A percentile compares a stretch with the other conserved stretches of the same genome.
Evolutionary conservation across 495 filamentous ascomycete species (phyloP).

Genomic region (Clavariopsis aquatica): DNA sequence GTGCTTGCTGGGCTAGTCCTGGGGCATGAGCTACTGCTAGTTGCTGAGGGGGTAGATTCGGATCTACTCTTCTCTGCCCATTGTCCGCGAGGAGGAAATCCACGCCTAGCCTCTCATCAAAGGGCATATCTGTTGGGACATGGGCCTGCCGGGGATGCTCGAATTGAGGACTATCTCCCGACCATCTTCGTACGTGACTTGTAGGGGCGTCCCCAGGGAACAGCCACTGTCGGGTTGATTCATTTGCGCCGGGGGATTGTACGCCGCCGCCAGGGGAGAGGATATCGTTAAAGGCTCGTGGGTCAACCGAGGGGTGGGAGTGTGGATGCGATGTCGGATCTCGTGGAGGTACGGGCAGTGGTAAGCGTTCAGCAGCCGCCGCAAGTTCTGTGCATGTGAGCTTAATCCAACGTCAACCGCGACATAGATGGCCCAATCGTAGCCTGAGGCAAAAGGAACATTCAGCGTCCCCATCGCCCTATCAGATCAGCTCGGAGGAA

Average conservation of each 20-base stretch:
- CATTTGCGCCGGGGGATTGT: conserved; percentile 12
- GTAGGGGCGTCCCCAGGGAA: conserved; percentile 36
- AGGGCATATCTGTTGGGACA: conserved; percentile 56
- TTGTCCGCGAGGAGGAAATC: conserved; percentile 64
- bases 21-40: conserved; percentile 32
- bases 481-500: background rate
- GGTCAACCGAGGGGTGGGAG: conserved; percentile 1
- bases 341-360: conserved; percentile 19
- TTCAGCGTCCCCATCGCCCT: background rate
- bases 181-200: conserved; percentile 32
- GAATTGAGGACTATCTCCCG: conserved; percentile 31
- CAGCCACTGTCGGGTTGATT: conserved; percentile 30
- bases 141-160: conserved; percentile 52
- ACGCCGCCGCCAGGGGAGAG: conserved; percentile 16
- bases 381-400: conserved; percentile 35
- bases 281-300: conserved; percentile 15
- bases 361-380: conserved; percentile 35
- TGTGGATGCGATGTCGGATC: conserved; percentile 17
- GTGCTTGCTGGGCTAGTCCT: conserved; percentile 45
- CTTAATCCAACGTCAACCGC: conserved; percentile 4
- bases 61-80: conserved; percentile 11
- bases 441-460: background rate
- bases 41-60: conserved; percentile 14
- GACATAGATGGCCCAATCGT: background rate
- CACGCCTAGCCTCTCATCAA: conserved; percentile 61